Evolutionary conservation across 305 asterid genomes (phyloP).

Genomic region (Fraxinus albicans): DNA sequence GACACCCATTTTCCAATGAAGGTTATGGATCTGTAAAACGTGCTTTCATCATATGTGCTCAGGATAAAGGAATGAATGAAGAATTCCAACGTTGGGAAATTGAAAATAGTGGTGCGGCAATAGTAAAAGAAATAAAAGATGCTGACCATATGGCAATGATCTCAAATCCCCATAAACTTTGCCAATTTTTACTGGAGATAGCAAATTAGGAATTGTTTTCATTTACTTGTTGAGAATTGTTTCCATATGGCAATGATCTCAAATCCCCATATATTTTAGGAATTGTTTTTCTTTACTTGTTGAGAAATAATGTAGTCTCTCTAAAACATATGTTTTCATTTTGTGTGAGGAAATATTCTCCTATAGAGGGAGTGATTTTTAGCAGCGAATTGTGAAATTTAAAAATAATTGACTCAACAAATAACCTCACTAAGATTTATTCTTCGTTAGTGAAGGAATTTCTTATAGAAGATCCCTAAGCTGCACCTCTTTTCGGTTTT

Average conservation of each 20-base stretch:
- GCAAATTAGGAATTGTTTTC: background rate
- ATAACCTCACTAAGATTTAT: too few relatives aligned
- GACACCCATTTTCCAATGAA: slow-evolving; percentile 34
- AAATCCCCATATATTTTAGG: background rate
- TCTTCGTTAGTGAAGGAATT: too few relatives aligned
- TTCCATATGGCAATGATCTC: too few relatives aligned
- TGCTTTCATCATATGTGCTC: slow-evolving; percentile 19
- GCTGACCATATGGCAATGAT: slow-evolving; percentile 41
- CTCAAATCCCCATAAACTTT: slow-evolving; percentile 41
- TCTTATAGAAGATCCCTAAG: too few relatives aligned
- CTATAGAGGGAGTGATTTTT: too few relatives aligned
- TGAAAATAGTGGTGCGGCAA: slow-evolving; percentile 34
- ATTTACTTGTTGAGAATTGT: background rate
- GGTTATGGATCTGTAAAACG: slow-evolving; percentile 30
- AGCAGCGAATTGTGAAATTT: too few relatives aligned
- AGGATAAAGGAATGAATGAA: slow-evolving; percentile 35
- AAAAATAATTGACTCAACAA: too few relatives aligned
- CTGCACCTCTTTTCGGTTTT: too few relatives aligned
- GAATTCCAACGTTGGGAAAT: slow-evolving; percentile 47
- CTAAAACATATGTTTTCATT: too few relatives aligned
- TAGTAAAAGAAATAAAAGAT: slow-evolving; percentile 36
- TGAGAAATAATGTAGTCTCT: background rate
- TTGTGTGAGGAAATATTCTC: too few relatives aligned
- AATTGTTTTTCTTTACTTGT: too few relatives aligned
- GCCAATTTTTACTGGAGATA: slow-evolving; percentile 32